phyloP scores from a whole-genome alignment of 768 basidiomycete genomes.

The Boletus vinaceobasis region DNA sequence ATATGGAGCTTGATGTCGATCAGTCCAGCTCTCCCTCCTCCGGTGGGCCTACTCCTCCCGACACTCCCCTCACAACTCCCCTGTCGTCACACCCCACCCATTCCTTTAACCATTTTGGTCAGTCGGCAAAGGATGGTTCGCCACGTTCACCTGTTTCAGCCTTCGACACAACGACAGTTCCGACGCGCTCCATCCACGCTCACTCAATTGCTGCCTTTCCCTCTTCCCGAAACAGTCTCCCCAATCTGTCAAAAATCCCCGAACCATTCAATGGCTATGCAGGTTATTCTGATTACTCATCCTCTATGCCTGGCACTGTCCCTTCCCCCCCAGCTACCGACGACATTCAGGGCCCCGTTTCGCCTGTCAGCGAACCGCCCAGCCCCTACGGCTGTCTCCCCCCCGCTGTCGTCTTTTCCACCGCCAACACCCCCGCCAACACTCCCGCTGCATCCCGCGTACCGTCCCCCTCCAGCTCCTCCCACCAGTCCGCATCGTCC shows the following conservation, averaged over 20 bases:
- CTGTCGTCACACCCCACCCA: conserved; percentile 34
- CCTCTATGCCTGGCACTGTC: conserved; percentile 56
- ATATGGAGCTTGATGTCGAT: conserved; percentile 77
- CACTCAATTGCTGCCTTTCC: conserved; percentile 35
- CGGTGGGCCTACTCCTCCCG: conserved; percentile 35
- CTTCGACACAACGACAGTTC: conserved; percentile 53
- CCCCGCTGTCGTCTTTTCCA: conserved; percentile 61
- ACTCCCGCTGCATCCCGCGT: conserved; percentile 50
- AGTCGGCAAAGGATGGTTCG: conserved; percentile 26
- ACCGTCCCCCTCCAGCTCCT: conserved; percentile 24
- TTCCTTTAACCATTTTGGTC: conserved; percentile 31
- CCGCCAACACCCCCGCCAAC: conserved; percentile 42
- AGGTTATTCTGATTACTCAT: conserved; percentile 63
- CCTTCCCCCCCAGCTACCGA: conserved; percentile 32
- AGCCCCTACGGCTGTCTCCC: conserved; percentile 52
- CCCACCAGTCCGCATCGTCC: conserved; percentile 14
- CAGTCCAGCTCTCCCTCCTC: conserved; percentile 54
- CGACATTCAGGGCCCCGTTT: conserved; percentile 25
- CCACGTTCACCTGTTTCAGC: conserved; percentile 41
- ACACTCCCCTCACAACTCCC: conserved; percentile 44
- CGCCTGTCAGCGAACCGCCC: conserved; percentile 31
- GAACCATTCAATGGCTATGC: conserved; percentile 71
- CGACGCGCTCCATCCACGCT: conserved; percentile 40
- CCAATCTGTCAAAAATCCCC: conserved; percentile 32
- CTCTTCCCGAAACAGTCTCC: conserved; percentile 26